Evolutionary conservation across 768 basidiomycete genomes (phyloP).

Genomic region (Boletus insuetus): DNA sequence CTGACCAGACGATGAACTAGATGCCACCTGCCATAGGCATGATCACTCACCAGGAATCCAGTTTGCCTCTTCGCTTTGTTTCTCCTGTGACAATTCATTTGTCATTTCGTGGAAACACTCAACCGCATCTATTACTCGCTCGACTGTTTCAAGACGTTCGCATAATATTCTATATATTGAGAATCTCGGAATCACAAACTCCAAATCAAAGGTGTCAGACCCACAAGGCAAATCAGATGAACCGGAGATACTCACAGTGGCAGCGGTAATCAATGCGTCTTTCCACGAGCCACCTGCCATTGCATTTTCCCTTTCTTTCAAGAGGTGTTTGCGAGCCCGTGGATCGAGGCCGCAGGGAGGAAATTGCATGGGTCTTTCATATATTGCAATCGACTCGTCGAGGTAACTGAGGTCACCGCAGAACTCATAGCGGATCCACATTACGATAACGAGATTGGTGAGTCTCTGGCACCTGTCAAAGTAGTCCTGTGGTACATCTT

Average conservation of each 20-base stretch:
- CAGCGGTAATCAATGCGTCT: not conserved
- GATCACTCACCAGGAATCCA: not conserved
- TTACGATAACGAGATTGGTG: constrained; percentile 14
- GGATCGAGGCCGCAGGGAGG: too few species aligned
- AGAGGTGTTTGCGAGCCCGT: not conserved
- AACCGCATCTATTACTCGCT: not conserved
- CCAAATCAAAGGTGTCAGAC: not conserved
- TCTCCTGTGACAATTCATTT: not conserved
- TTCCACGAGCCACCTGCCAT: not conserved
- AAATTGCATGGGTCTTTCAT: not conserved
- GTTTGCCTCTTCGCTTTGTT: not conserved
- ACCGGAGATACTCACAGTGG: not conserved
- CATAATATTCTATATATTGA: not conserved
- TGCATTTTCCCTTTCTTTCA: not conserved
- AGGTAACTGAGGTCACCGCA: not conserved
- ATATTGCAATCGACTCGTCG: constrained; percentile 12
- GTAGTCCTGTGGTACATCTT: not conserved
- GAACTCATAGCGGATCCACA: constrained; percentile 1
- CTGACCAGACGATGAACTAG: not conserved
- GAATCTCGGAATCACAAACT: not conserved
- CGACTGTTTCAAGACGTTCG: not conserved
- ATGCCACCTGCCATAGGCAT: not conserved
- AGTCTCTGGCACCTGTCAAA: not conserved
- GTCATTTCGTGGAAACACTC: not conserved
- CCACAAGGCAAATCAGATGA: not conserved